Base-by-base conservation (phyloP, 1,284 basidiomycete species). In the Ceratobasidium sp. region DNA sequence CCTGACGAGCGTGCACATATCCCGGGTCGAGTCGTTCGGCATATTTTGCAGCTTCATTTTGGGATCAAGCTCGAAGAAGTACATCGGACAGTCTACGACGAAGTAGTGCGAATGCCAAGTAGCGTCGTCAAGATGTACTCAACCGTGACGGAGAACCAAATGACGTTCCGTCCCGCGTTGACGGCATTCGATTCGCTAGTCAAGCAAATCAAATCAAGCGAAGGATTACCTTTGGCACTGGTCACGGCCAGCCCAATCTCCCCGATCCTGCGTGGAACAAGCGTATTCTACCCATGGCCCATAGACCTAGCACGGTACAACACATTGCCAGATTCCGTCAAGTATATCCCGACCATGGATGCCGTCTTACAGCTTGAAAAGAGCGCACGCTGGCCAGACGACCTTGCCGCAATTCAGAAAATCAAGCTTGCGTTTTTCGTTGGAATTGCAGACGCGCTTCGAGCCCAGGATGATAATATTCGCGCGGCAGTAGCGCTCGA, bases 341-440 rank as follows among this genome's bases (percentile, higher is more conserved):
- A 91, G 49, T 94, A 93, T 83, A 83, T 93, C 12, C 90, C 92
- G 0, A 88, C 90, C 1, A 94, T 96, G 81, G 90, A 94, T 23
- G 86, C 96, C 69, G 84, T 95, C 33, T 84, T 98, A 55, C 94
- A 97, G 84, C 97, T 98, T 82, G 97, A 98, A 85, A 93, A 93
- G 79, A 97, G 96, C 0, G 93, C 93, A 0, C 90, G 91, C 81
- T 99, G 98, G 98, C 98, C 98, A 0, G 97, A 99, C 83, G 97
- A 99, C 82, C 89, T 99, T 0, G 89, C 89, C 20, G 96, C 97
- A 0, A 94, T 99, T 64, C 97, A 98, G 85, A 96, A 96, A 82
- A 94, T 97, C 86, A 99, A 99, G 85, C 88, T 98, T 1, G 97
- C 97, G 0, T 94, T 99, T 84, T 91, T 97, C 79, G 96, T 97